Evolutionary conservation across 2,329 filamentous ascomycete genomes (phyloP), one percentile per base, ranked within the genome.

Genomic region (Fusarium sp.): DNA sequence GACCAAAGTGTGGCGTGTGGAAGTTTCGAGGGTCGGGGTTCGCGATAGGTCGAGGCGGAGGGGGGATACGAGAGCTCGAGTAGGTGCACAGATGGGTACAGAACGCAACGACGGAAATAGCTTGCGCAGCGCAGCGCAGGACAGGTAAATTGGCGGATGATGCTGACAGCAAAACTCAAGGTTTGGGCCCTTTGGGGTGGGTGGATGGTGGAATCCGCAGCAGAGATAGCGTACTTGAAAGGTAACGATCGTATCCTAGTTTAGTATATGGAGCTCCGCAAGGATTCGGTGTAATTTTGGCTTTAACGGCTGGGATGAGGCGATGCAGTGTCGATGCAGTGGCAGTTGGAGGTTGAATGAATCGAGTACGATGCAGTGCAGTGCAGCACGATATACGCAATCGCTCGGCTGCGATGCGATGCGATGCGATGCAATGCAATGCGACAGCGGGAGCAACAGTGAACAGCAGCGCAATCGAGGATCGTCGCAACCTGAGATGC

Each of bases 1-100:
- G 26, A 25, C 43, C n/a, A 40, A 62, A 49, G 53, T 51, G 61
- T 65, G 61, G 61, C 62, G 61, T 65, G 61, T 65, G 34, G 49
- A 45, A 44, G 31, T 31, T 40, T 29, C 38, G 15, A 13, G 35
- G 29, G 28, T 48, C 52, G 58, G 32, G 46, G 53, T 32, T 53
- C 41, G 45, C 36, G 43, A 46, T 34, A 24, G 42, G 47, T 43
- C 38, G 38, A 38, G 46, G 39, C 32, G 43, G 49, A n/a, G 36
- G 41, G 48, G 43, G 3, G 35, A 58, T 57, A 61, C 56, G 61
- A 65, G 32, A 35, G 31, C 24, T 46, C 42, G 35, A 39, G 40
- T 19, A 48, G 60, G 44, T 56, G 26, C 36, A 53, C 48, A 40
- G 25, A 56, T 31, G 35, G 42, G 19, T 19, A 19, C 19, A 19